phyloP scores from a whole-genome alignment of 768 basidiomycete species.

The Exidia glandulosa region DNA sequence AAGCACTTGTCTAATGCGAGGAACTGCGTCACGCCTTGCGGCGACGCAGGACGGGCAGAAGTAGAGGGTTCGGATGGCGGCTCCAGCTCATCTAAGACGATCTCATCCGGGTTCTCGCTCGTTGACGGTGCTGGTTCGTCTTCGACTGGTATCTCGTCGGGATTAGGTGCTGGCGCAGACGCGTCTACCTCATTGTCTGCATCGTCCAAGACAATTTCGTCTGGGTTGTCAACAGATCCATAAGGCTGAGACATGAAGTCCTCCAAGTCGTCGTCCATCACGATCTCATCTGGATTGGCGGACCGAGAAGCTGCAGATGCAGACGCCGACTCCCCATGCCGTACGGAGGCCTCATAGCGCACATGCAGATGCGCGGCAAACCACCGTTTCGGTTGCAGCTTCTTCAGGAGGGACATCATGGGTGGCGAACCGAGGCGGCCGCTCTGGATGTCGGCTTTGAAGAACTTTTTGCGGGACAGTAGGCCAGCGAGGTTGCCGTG shows the following conservation, averaged over 20 bases:
- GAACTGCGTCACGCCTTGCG: slow-evolving; percentile 59
- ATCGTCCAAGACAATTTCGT: slow-evolving; percentile 29
- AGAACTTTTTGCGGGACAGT: slow-evolving; percentile 66
- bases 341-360: slow-evolving; percentile 59
- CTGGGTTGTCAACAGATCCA: slow-evolving; percentile 9
- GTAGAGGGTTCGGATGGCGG: background rate
- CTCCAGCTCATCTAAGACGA: slow-evolving; percentile 26
- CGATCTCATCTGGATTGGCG: slow-evolving; percentile 18
- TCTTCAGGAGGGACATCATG: slow-evolving; percentile 61
- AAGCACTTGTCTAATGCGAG: slow-evolving; percentile 88
- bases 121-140: slow-evolving; percentile 1
- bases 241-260: slow-evolving; percentile 6
- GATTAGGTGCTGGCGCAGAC: slow-evolving; percentile 14
- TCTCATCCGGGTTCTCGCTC: slow-evolving; percentile 39
- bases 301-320: background rate
- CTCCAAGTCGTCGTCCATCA: slow-evolving; percentile 19
- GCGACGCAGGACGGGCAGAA: background rate
- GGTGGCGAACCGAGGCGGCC: slow-evolving; percentile 81
- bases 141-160: background rate
- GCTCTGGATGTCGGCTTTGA: slow-evolving; percentile 53
- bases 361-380: slow-evolving; percentile 88
- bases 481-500: slow-evolving; percentile 61
- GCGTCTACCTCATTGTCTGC: slow-evolving; percentile 34
- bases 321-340: slow-evolving; percentile 10
- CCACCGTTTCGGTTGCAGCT: slow-evolving; percentile 76